These are phyloP conservation scores for Cladosporium velox DNA, from an alignment of 2,329 filamentous ascomycete genomes.

Conservation along the genomic window DNA sequence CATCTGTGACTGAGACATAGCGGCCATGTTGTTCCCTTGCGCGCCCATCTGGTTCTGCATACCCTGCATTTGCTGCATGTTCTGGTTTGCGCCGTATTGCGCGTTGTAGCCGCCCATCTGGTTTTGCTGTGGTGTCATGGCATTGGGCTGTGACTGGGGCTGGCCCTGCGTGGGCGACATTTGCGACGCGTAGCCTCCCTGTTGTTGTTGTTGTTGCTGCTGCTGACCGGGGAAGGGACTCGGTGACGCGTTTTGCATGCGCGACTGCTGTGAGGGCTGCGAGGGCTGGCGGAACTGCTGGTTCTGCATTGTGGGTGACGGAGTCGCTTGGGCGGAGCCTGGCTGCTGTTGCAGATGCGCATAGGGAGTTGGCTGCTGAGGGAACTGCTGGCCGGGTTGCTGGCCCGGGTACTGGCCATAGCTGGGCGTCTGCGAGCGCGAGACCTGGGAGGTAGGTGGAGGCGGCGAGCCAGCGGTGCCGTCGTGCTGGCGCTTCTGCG, in stretches of 20 bases:
- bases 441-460: slow-evolving; percentile 74
- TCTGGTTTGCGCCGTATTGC: slow-evolving; percentile 39
- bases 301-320: slow-evolving; percentile 87
- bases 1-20: slow-evolving; percentile 51
- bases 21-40: slow-evolving; percentile 44
- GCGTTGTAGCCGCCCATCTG: slow-evolving; percentile 41
- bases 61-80: slow-evolving; percentile 34
- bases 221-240: slow-evolving; percentile 70
- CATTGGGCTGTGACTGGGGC: slow-evolving; percentile 15
- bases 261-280: slow-evolving; percentile 51
- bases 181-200: slow-evolving; percentile 46
- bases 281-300: slow-evolving; percentile 67
- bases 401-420: slow-evolving; percentile 67
- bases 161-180: slow-evolving; percentile 33
- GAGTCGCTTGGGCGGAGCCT: slow-evolving; percentile 79
- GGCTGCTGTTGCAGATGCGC: slow-evolving; percentile 80
- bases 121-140: slow-evolving; percentile 27
- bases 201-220: slow-evolving; percentile 14
- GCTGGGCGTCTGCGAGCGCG: slow-evolving; percentile 83
- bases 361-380: slow-evolving; percentile 69
- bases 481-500: slow-evolving; percentile 89
- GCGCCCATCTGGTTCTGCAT: slow-evolving; percentile 48
- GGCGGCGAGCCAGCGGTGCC: slow-evolving; percentile 80
- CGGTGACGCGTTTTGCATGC: slow-evolving; percentile 88
- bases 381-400: slow-evolving; percentile 55